Evolutionary conservation across 1,139 yeast genomes (phyloP), one percentile per base, ranked within the genome.

Genomic region (Fermentozyma sake): DNA sequence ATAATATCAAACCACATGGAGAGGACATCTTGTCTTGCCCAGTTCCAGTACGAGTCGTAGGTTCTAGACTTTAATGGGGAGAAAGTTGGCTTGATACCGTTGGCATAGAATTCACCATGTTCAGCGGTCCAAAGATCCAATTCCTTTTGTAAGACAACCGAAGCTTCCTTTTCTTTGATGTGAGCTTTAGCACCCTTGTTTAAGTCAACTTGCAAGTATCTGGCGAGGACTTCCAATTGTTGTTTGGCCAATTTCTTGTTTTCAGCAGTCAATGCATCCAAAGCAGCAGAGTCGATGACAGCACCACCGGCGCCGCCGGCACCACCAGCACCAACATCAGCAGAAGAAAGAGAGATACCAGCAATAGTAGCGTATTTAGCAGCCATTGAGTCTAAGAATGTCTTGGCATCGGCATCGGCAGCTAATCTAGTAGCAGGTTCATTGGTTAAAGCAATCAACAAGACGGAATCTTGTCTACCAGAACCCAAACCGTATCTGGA

Each of bases 1-100:
- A 91, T 86, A 48, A 91, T 86, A 61, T 91, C 96, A 55, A 76
- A 91, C 67, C 86, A 91, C 87, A 91, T 82, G 29, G 89, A 79
- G 46, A 91, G 67, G 37, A 93, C 84, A 57, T 93, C 96, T 68
- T 91, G 98, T 63, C 96, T 84, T 24, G 97, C 96, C 98, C 98
- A 91, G 62, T 93, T 93, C 98, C 98, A 91, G 61, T 89, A 87
- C 15, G 97, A 87, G 61, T 91, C 97, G 58, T 91, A 91, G 30
- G 83, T 79, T 68, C 98, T 84, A 20, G 97, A 95, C 68, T 91
- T 91, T 64, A 83, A 74, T 38, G 93, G 72, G 22, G 95, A 84
- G 66, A 91, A 91, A 7, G 82, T 79, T 27, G 98, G 96, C 43
- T 79, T 71, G 48, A 91, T 82, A 54, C 98, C 97, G 34, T 78